Base-by-base conservation (phyloP, 768 basidiomycete species). In the Leccinum incarnatum region DNA sequence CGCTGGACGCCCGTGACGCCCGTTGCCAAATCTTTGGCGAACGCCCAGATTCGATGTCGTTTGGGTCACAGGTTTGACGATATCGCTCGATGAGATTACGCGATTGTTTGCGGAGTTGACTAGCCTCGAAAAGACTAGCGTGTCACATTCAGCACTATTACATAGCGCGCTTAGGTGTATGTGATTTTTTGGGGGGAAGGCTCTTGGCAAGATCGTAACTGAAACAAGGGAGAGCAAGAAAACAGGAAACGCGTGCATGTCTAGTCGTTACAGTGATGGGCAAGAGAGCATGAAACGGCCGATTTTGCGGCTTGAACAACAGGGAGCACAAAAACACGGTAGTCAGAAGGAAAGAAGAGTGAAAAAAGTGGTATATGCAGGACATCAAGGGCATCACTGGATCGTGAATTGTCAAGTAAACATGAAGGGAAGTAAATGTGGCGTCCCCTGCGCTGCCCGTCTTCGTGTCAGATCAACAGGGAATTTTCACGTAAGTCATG, bases 231-330 rank as follows among this genome's bases (percentile, higher is more conserved):
- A 69, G 75, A 71, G 67, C 65, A 67, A 71, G 67, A 74, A 64
- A 57, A 59, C 70, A 55, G 73, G 67, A 70, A 69, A 74, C 69
- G 74, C 72, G 74, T 74, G 82, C 81, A 84, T 86, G 79, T 63
- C 84, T 88, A 86, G 81, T 85, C 82, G 81, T 86, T 88, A 87
- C 86, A 85, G 72, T 67, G 64, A 62, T 54, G 59, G 69, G 57
- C 46, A 23, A 23, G 55, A 68, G 53, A 45, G 59, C 56, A 69
- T 54, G 59, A 61, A 46, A 51, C 45, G 63, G 60, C 67, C 66
- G 65, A 50, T 54, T 64, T 61, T 63, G 63, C 45, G 49, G 57
- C 62, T 61, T 63, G 40, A 51, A 62, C 58, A 63, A 62, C 60
- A 60, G 30, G 37, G 27, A 45, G 54, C 27, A 40, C 57, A 34